Percentiles rank a stretch among this genome's conserved stretches.
Conservation (phyloP, 2,329 filamentous ascomycete genomes). For the Lecanicillium sp. region DNA sequence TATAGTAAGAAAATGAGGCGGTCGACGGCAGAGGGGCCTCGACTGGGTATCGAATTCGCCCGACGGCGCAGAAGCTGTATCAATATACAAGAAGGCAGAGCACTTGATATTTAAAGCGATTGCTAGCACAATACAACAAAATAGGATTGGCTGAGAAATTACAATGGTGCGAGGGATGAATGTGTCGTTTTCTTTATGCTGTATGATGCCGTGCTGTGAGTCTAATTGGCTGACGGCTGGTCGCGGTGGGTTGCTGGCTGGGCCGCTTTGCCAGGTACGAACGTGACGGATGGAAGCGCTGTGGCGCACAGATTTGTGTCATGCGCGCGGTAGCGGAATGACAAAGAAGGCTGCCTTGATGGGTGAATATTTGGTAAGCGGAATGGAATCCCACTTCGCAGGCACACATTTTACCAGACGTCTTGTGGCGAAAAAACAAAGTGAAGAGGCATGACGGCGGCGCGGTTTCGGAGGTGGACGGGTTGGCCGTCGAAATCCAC, state of each 20-base stretch:
- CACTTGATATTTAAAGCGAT: not conserved
- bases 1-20: not conserved
- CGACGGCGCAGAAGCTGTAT: not conserved
- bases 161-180: too few species aligned
- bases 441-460: not conserved
- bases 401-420: too few species aligned
- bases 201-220: not conserved
- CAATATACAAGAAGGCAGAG: not conserved
- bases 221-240: not conserved
- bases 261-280: too few species aligned
- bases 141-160: too few species aligned
- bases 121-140: not conserved
- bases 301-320: not conserved
- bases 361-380: not conserved
- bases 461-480: too few species aligned
- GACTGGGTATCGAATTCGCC: too few species aligned
- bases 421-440: not conserved
- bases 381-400: too few species aligned
- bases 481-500: not conserved
- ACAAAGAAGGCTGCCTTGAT: not conserved
- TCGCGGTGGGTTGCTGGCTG: not conserved
- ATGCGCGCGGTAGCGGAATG: slow-evolving; percentile 12
- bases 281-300: not conserved
- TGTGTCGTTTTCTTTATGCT: too few species aligned
- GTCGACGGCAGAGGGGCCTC: too few species aligned